These are phyloP conservation scores for Sugiyamaella xylanicola DNA, from an alignment of 1,139 yeast species.

Conservation along the genomic window DNA sequence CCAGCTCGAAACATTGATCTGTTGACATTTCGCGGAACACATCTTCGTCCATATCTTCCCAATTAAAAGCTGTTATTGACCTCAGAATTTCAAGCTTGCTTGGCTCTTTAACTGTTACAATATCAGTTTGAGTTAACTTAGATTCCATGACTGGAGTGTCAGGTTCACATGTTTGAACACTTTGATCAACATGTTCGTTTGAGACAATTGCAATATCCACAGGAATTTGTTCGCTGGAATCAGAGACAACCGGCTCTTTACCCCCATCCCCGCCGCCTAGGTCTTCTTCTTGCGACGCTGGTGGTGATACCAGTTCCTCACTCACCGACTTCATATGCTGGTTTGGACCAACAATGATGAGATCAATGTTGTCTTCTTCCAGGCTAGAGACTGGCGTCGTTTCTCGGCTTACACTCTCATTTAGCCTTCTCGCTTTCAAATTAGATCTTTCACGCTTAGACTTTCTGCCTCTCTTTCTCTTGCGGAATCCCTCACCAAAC, in stretches of 20 bases:
- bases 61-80: slow-evolving; percentile 1
- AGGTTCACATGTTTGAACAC: not conserved
- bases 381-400: slow-evolving; percentile 1
- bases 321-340: slow-evolving; percentile 3
- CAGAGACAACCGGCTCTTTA: too few species aligned
- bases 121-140: not conserved
- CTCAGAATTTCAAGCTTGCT: slow-evolving; percentile 1
- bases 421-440: not conserved
- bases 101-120: not conserved
- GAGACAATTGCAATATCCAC: too few species aligned
- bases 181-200: not conserved
- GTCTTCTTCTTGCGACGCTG: slow-evolving; percentile 9
- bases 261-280: too few species aligned
- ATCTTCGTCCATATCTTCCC: slow-evolving; percentile 9
- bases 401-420: slow-evolving; percentile 4
- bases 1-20: slow-evolving; percentile 21
- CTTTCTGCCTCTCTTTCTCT: slow-evolving; percentile 21
- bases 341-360: not conserved
- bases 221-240: too few species aligned
- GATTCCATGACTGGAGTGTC: not conserved
- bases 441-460: not conserved
- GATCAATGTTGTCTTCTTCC: not conserved
- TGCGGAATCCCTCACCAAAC: slow-evolving; percentile 25
- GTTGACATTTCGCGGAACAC: slow-evolving; percentile 15
- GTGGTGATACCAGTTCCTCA: slow-evolving; percentile 15